Percentiles rank a stretch among this genome's conserved stretches.
Conservation (phyloP, 805 yeast genomes). For the Metschnikowia gruessii region DNA sequence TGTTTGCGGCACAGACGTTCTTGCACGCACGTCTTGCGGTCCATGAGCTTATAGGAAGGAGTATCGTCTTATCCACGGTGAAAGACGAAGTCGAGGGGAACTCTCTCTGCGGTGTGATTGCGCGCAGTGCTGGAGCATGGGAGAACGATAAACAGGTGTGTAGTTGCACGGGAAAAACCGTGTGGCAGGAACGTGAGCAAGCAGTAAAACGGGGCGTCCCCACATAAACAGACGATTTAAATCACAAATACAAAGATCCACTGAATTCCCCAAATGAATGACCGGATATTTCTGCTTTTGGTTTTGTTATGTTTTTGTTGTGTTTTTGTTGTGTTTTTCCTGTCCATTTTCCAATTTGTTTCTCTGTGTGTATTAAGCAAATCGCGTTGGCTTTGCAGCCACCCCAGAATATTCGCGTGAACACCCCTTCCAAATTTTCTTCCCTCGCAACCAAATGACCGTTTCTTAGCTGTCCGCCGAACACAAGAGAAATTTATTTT, state of each 20-base stretch:
- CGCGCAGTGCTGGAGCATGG: constrained; percentile 97
- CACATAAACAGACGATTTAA: constrained; percentile 5
- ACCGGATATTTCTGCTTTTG: no score
- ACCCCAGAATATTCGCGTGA: no score
- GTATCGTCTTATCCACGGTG: constrained; percentile 47
- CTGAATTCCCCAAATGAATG: no score
- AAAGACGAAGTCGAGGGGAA: constrained; percentile 40
- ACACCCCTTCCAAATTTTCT: no score
- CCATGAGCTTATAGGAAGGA: constrained; percentile 68
- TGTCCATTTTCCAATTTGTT: no score
- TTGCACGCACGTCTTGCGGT: constrained; percentile 47
- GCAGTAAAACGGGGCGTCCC: constrained; percentile 60
- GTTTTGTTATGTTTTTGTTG: no score
- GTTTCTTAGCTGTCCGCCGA: no score
- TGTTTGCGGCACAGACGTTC: constrained; percentile 37
- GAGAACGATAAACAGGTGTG: constrained; percentile 92
- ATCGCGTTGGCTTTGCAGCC: no score
- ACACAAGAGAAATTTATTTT: no score
- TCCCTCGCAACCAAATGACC: no score
- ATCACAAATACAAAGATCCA: neutral
- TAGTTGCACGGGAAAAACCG: constrained; percentile 90
- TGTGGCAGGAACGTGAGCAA: constrained; percentile 91
- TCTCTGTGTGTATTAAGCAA: no score
- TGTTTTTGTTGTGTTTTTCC: no score
- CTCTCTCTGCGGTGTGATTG: constrained; percentile 80